phyloP scores from a whole-genome alignment of 2,329 filamentous ascomycete species.

The Fusarium devonianum region DNA sequence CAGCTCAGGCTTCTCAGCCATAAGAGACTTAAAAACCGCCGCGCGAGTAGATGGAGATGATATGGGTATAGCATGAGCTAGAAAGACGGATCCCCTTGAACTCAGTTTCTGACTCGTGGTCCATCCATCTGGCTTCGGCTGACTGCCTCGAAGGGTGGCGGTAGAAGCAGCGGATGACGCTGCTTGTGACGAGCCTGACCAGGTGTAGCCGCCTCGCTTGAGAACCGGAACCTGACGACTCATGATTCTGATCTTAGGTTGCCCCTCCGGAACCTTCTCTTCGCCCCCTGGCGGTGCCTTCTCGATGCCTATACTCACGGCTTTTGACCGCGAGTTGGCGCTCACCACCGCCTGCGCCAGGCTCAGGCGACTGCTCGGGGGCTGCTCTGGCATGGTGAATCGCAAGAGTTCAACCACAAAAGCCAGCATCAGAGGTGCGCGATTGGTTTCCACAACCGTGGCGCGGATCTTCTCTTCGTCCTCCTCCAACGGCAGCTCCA shows the following conservation, averaged over 20 bases:
- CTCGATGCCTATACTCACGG: slow-evolving; percentile 76
- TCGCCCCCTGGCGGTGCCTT: slow-evolving; percentile 70
- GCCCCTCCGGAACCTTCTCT: slow-evolving; percentile 76
- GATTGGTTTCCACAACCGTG: slow-evolving; percentile 73
- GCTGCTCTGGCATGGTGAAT: slow-evolving; percentile 86
- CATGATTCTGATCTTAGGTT: slow-evolving; percentile 76
- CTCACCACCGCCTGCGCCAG: slow-evolving; percentile 85
- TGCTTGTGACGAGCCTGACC: slow-evolving; percentile 39
- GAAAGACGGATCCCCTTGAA: slow-evolving; percentile 63
- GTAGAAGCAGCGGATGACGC: slow-evolving; percentile 27
- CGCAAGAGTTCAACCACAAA: slow-evolving; percentile 78
- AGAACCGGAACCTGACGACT: slow-evolving; percentile 77
- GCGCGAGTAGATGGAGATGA: slow-evolving; percentile 52
- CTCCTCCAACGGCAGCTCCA: slow-evolving; percentile 64
- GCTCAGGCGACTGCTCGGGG: slow-evolving; percentile 81
- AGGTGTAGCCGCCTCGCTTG: slow-evolving; percentile 76
- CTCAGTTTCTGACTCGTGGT: slow-evolving; percentile 59
- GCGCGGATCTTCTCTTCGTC: slow-evolving; percentile 67
- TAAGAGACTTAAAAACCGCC: slow-evolving; percentile 55
- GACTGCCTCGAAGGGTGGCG: slow-evolving; percentile 25
- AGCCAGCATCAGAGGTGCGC: slow-evolving; percentile 82
- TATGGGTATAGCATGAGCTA: slow-evolving; percentile 57
- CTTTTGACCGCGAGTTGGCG: slow-evolving; percentile 79
- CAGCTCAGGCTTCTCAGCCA: slow-evolving; percentile 58
- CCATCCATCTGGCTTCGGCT: slow-evolving; percentile 51